These are phyloP conservation scores for Erythrophleum ivorense DNA, from an alignment of 331 rosid genomes.

Conservation along the genomic window DNA sequence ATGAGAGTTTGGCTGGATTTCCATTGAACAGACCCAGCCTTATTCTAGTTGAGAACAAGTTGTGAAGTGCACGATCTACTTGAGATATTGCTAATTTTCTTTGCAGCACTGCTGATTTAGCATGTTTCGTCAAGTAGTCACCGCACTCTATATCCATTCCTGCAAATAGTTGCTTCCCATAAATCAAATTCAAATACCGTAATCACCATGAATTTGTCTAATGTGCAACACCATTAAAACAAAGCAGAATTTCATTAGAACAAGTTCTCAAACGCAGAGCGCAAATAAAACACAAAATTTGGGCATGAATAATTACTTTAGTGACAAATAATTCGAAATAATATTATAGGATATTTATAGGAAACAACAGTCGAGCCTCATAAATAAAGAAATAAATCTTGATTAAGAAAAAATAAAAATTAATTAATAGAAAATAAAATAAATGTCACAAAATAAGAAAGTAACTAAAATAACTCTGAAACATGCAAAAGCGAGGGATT, in stretches of 20 bases:
- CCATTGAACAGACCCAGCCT: constrained; percentile 86
- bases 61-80: constrained; percentile 81
- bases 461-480: too few relatives aligned
- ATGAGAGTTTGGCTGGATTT: constrained; percentile 59
- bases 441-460: too few relatives aligned
- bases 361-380: too few relatives aligned
- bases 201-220: not conserved
- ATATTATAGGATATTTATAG: too few relatives aligned
- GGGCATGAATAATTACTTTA: too few relatives aligned
- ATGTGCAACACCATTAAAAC: not conserved
- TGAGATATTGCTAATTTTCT: constrained; percentile 50
- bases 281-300: too few relatives aligned
- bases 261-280: not conserved
- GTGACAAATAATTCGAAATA: too few relatives aligned
- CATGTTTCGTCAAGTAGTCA: constrained; percentile 53
- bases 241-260: not conserved
- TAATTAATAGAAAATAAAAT: too few relatives aligned
- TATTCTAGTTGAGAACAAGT: constrained; percentile 74
- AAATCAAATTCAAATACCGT: not conserved
- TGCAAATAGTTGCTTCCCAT: constrained; percentile 26
- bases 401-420: too few relatives aligned
- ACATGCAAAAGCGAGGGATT: too few relatives aligned
- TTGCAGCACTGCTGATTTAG: constrained; percentile 60
- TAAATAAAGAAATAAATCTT: too few relatives aligned
- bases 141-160: constrained; percentile 97